Evolutionary conservation across 805 yeast species (phyloP).

Genomic region (Ogataea corticis): DNA sequence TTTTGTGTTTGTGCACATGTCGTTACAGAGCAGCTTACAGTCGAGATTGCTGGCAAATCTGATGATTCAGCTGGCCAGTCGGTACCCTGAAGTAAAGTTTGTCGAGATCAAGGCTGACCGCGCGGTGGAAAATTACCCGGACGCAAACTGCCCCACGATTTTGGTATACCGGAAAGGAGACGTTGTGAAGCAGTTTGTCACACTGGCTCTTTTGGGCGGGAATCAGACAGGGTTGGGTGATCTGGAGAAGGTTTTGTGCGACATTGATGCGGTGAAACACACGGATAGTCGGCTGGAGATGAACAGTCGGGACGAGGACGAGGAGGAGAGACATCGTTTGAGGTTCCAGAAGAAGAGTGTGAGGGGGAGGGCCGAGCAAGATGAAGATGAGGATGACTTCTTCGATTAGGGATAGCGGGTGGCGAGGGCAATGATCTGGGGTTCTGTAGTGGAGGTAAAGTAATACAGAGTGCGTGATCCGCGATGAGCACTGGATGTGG

Average conservation of each 20-base stretch:
- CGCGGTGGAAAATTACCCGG: conserved; percentile 93
- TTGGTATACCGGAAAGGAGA: conserved; percentile 77
- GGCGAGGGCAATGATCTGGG: too few relatives aligned
- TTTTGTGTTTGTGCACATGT: conserved; percentile 76
- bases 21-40: conserved; percentile 67
- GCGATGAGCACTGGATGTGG: too few relatives aligned
- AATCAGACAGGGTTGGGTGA: conserved; percentile 69
- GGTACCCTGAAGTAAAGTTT: conserved; percentile 80
- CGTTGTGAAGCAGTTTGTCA: conserved; percentile 77
- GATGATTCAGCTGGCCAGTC: conserved; percentile 58
- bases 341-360: conserved; percentile 60
- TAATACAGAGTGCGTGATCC: too few relatives aligned
- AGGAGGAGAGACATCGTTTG: conserved; percentile 51
- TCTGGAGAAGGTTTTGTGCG: conserved; percentile 70
- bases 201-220: conserved; percentile 83
- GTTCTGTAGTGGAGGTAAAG: too few relatives aligned
- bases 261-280: conserved; percentile 61
- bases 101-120: conserved; percentile 89
- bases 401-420: conserved; percentile 39
- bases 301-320: conserved; percentile 55
- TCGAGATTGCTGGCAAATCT: conserved; percentile 67
- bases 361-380: conserved; percentile 38
- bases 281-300: conserved; percentile 65
- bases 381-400: conserved; percentile 44
- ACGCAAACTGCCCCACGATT: conserved; percentile 85